phyloP scores from a whole-genome alignment of 1,284 basidiomycete genomes.

The Veloboletus limbatus region DNA sequence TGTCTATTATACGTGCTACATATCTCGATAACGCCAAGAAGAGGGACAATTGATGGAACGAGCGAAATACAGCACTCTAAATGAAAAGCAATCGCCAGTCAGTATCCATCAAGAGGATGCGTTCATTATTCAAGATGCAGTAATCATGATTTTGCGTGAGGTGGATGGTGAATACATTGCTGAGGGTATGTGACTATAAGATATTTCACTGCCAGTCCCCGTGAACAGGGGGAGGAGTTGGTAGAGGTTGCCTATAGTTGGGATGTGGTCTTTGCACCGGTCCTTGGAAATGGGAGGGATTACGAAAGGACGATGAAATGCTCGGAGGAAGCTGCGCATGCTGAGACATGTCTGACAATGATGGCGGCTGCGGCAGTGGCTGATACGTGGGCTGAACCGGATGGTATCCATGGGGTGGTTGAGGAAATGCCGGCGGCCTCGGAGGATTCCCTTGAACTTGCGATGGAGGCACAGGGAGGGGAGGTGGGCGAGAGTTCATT shows the following conservation, averaged over 20 bases:
- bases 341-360: constrained; percentile 27
- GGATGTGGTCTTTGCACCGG: constrained; percentile 41
- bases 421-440: constrained; percentile 39
- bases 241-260: constrained; percentile 29
- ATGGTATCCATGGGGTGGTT: constrained; percentile 38
- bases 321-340: constrained; percentile 31
- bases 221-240: constrained; percentile 21
- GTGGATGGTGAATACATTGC: constrained; percentile 14
- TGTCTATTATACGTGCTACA: constrained; percentile 15
- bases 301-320: constrained; percentile 25
- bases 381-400: constrained; percentile 37
- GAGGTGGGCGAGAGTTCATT: constrained; percentile 18
- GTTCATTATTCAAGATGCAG: constrained; percentile 8
- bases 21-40: constrained; percentile 5
- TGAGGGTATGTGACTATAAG: constrained; percentile 11
- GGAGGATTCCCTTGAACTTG: constrained; percentile 27
- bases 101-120: constrained; percentile 3
- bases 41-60: constrained; percentile 1
- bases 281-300: constrained; percentile 39
- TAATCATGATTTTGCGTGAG: constrained; percentile 11
- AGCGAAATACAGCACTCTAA: constrained; percentile 21
- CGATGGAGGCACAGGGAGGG: constrained; percentile 31
- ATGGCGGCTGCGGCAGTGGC: constrained; percentile 37
- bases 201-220: constrained; percentile 27
- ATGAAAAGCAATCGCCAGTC: constrained; percentile 2